Base-by-base conservation (phyloP, 148 eudicot genomes). In the Salicornia ramosissima region DNA sequence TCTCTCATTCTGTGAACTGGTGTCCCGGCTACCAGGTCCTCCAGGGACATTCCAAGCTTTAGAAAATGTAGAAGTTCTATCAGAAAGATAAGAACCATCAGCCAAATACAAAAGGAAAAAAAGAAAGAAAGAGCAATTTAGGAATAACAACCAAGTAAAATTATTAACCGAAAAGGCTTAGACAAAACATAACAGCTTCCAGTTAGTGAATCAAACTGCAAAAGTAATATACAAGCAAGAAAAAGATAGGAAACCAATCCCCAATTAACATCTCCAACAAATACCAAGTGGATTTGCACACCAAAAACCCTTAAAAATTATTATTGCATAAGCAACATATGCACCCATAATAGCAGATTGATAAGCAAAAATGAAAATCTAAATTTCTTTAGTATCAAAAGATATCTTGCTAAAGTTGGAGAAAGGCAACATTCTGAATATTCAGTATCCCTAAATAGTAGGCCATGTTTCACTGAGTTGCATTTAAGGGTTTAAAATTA, bases 21-120 rank as follows among this genome's bases (percentile, higher is more conserved):
- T 28, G 61, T 26, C 16, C 33, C 61, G 61, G 36, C 61, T 24
- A 28, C 21, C 61, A 56, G 61, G 11, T 56, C 36, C 29, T 56
- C 36, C 61, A 29, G 36, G 33, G 61, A 16, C 61, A 56, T 9
- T 34, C 61, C 61, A 29, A 56, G 36, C 14, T 28, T 56, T 33
- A 56, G 61, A 56, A 56, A 14, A 4, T 15, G 36, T 28, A 56
- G n/a, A 33, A 56, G 61, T 33, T 56, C 61, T 56, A 56, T 56
- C 36, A 56, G 21, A 56, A 56, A 56, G 61, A 56, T 13, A 14
- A 56, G 15, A 56, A 29, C 19, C 34, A 56, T 56, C 61, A 29
- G 61, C n/a, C 13, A 56, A 56, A 9, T 9, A 42, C n/a, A n/a
- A n/a, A n/a, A n/a, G n/a, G n/a, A n/a, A n/a, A n/a, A n/a, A n/a